phyloP scores from a whole-genome alignment of 75 land plant genomes.

The Chamaecyparis obtusa region DNA sequence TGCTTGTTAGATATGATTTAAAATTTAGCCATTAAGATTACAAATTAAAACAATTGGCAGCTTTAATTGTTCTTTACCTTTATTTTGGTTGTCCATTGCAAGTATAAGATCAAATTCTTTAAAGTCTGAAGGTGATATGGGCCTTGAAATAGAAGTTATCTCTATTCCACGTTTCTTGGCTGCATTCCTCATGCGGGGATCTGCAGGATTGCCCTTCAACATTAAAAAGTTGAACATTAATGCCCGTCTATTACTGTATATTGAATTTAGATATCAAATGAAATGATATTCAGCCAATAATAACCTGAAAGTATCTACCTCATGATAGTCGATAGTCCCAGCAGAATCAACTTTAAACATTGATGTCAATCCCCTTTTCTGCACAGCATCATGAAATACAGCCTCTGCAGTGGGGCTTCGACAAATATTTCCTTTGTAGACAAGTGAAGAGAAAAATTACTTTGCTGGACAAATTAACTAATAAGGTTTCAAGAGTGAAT shows the following conservation, averaged over 20 bases:
- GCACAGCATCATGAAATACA: conserved; percentile 76
- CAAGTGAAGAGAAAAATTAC: not conserved
- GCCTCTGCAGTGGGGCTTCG: conserved; percentile 99
- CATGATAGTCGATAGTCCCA: conserved; percentile 96
- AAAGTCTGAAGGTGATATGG: conserved; percentile 89
- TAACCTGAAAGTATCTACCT: conserved; percentile 38
- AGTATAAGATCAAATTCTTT: conserved; percentile 90
- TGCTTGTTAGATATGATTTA: not conserved
- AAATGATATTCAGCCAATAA: conserved; percentile 8
- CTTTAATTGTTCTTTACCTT: conserved; percentile 39
- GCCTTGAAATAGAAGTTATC: conserved; percentile 93
- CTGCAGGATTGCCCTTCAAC: conserved; percentile 85
- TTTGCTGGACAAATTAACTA: not conserved
- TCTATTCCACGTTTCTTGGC: conserved; percentile 80
- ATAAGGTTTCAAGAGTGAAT: not conserved
- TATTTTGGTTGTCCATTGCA: conserved; percentile 96
- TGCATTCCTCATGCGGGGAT: conserved; percentile 93
- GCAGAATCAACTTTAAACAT: conserved; percentile 90
- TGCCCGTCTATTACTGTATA: not conserved
- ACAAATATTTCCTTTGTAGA: conserved; percentile 74
- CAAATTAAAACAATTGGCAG: not conserved
- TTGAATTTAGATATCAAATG: not conserved
- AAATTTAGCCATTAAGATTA: not conserved
- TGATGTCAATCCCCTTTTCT: conserved; percentile 54
- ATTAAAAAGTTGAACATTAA: not conserved